phyloP scores from a whole-genome alignment of 192 early-diverging fungal genomes.

The Haplosporangium gracile region DNA sequence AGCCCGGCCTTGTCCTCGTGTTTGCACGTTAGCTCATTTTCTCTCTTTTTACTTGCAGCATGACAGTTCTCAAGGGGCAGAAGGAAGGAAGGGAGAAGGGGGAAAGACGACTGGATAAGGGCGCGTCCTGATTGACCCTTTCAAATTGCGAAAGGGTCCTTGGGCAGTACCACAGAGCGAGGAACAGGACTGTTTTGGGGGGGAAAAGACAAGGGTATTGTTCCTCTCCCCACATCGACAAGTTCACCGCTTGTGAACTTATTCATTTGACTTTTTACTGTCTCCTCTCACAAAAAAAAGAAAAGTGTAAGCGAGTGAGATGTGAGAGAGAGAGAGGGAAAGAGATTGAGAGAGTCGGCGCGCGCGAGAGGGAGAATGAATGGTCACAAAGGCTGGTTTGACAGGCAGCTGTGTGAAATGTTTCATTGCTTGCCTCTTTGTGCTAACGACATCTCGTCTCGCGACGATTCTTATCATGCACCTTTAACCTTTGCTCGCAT shows the following conservation, averaged over 20 bases:
- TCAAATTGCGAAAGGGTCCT: too few species aligned
- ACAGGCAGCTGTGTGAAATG: neutral
- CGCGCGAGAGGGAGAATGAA: neutral
- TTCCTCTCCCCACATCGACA: neutral
- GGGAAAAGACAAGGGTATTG: too few species aligned
- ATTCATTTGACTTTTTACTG: neutral
- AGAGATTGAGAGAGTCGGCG: neutral
- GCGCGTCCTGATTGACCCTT: too few species aligned
- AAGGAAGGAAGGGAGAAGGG: neutral
- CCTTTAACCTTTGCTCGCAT: neutral
- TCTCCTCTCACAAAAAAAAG: neutral
- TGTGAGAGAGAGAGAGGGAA: neutral
- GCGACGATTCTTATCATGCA: neutral
- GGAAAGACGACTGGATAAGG: neutral
- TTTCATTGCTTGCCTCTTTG: neutral
- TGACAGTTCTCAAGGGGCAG: neutral
- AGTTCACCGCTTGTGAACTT: neutral
- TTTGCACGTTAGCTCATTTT: neutral
- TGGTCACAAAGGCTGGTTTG: neutral
- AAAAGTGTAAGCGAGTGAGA: neutral
- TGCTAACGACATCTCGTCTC: neutral
- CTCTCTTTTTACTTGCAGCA: neutral
- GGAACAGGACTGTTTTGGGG: too few species aligned
- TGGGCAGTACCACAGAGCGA: too few species aligned
- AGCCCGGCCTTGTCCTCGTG: neutral